phyloP scores from a whole-genome alignment of 352 stramenopile species.

The Phytophthora aleatoria region DNA sequence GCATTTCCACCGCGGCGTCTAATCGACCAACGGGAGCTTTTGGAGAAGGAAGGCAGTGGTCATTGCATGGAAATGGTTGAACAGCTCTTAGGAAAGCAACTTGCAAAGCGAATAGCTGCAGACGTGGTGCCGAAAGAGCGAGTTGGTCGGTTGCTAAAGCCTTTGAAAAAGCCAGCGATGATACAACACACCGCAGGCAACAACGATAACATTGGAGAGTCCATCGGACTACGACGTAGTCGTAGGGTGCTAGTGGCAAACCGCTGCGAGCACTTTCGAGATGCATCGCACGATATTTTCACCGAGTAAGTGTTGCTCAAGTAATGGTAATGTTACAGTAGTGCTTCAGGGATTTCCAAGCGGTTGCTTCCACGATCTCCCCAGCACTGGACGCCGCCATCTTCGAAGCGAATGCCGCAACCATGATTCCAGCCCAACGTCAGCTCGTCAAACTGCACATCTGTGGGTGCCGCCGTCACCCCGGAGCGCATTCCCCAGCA shows the following conservation, averaged over 20 bases:
- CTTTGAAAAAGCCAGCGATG: slow-evolving; percentile 56
- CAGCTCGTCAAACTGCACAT: slow-evolving; percentile 70
- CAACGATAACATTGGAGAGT: slow-evolving; percentile 9
- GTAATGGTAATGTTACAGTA: slow-evolving; percentile 11
- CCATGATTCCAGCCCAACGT: slow-evolving; percentile 78
- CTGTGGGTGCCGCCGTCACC: slow-evolving; percentile 53
- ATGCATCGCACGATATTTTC: slow-evolving; percentile 26
- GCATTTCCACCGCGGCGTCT: slow-evolving; percentile 42
- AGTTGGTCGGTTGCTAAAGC: slow-evolving; percentile 50
- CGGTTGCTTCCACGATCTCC: slow-evolving; percentile 51
- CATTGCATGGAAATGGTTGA: slow-evolving; percentile 30
- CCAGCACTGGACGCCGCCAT: slow-evolving; percentile 69
- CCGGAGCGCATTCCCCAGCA: slow-evolving; percentile 80
- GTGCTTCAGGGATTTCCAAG: slow-evolving; percentile 48
- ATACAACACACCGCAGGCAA: slow-evolving; percentile 21
- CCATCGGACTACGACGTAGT: slow-evolving; percentile 12
- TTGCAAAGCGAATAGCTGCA: slow-evolving; percentile 17
- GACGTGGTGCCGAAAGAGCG: slow-evolving; percentile 53
- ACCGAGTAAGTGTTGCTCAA: slow-evolving; percentile 1
- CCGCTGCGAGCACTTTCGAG: slow-evolving; percentile 45
- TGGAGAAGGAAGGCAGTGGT: slow-evolving; percentile 21
- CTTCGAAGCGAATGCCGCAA: slow-evolving; percentile 70
- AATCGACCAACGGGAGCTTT: slow-evolving; percentile 16
- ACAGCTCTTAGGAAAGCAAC: slow-evolving; percentile 29
- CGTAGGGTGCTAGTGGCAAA: slow-evolving; percentile 47